These are phyloP conservation scores for Cercospora zeina DNA, from an alignment of 2,329 filamentous ascomycete species.

Conservation along the genomic window DNA sequence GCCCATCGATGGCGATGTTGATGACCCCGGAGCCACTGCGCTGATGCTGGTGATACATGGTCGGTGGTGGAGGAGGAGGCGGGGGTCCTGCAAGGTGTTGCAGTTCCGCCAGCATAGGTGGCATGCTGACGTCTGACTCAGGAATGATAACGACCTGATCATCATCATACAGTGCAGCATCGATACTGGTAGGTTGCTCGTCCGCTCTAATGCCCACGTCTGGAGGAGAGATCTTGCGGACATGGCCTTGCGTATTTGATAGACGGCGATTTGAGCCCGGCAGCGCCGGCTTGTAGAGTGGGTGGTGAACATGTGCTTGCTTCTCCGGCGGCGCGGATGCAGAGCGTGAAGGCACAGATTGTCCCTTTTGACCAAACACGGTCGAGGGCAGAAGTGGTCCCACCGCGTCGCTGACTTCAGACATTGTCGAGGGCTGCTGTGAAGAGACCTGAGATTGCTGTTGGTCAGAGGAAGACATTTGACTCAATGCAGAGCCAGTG, in stretches of 20 bases:
- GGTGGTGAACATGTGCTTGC: constrained; percentile 39
- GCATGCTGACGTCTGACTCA: constrained; percentile 33
- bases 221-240: constrained; percentile 48
- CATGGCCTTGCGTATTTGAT: constrained; percentile 43
- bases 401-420: constrained; percentile 43
- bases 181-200: constrained; percentile 48
- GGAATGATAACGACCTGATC: constrained; percentile 50
- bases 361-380: constrained; percentile 47
- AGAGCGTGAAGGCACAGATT: constrained; percentile 43
- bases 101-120: constrained; percentile 56
- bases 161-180: constrained; percentile 51
- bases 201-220: constrained; percentile 30
- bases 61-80: constrained; percentile 43
- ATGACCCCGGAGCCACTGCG: constrained; percentile 38
- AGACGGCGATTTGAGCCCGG: constrained; percentile 40
- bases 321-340: constrained; percentile 53
- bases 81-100: constrained; percentile 60
- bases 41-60: constrained; percentile 32
- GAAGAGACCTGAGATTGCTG: constrained; percentile 37
- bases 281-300: constrained; percentile 39
- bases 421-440: constrained; percentile 40
- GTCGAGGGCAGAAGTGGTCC: constrained; percentile 51
- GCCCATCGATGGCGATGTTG: constrained; percentile 51
- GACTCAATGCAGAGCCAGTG: constrained; percentile 37
- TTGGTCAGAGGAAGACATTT: constrained; percentile 22